Base-by-base conservation (phyloP, 2,329 filamentous ascomycete genomes). In the Tolypocladium guangdongense region DNA sequence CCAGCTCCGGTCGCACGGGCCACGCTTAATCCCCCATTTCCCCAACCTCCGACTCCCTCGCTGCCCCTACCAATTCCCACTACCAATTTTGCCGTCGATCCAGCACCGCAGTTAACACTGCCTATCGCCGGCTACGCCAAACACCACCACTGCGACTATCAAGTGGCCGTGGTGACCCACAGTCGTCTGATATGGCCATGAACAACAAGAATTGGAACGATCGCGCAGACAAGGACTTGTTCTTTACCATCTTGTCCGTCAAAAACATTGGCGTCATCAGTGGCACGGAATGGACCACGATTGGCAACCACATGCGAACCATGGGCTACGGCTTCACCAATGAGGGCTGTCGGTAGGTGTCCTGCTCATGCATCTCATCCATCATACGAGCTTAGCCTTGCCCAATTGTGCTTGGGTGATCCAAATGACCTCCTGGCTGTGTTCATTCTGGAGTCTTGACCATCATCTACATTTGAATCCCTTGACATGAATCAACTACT, bases 251-350 rank as follows among this genome's bases (percentile, higher is more conserved):
- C 55, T 67, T 83, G 39, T 80, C 76, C 4, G 77, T 82, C 49
- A 83, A 83, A 68, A 80, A 82, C 64, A 81, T 83, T 60, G 80
- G 80, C 57, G 74, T 82, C 63, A 82, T 83, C 66, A 83, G 78
- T 66, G 80, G 78, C 54, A 68, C 71, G 18, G 80, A 83, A 79
- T 83, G 80, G 80, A 77, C 73, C 32, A 80, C 74, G 39, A 83
- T 83, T 60, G 80, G 80, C 57, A 80, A 79, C 64, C 73, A 80
- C 57, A 83, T 83, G 80, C 74, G 80, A 56, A 66, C 68, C 37
- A 61, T 82, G 54, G 80, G 80, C 53, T 83, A 83, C 60, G 78
- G 78, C 66, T 83, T 83, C 65, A 83, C 80, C 20, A 83, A 83
- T 70, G 80, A 83, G 64, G 80, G 80, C 60, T 83, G 80, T 59